Percentiles rank a stretch among this genome's conserved stretches.
phyloP scores from a whole-genome alignment of 352 stramenopile species.

The Thraustochytrium sp. region DNA sequence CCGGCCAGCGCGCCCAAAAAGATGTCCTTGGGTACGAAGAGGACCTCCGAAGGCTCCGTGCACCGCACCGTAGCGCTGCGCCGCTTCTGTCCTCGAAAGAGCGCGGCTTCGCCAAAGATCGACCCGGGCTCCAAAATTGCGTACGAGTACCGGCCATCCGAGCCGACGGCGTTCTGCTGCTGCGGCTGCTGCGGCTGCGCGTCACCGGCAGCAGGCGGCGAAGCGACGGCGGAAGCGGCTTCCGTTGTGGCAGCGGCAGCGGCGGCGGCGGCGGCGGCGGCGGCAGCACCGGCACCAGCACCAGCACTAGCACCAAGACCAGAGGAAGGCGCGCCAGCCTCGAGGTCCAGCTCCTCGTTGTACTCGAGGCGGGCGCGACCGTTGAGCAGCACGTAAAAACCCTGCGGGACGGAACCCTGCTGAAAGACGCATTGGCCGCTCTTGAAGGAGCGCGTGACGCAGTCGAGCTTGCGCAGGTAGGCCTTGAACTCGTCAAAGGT shows the following conservation, averaged over 20 bases:
- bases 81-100: slow-evolving; percentile 10
- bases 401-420: slow-evolving; percentile 25
- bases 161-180: background rate
- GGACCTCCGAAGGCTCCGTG: slow-evolving; percentile 34
- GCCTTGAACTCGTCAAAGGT: slow-evolving; percentile 33
- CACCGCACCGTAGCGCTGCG: slow-evolving; percentile 34
- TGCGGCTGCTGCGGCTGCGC: no score
- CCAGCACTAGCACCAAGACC: no score
- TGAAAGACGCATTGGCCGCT: background rate
- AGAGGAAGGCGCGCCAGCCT: no score
- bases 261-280: no score
- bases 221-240: no score
- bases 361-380: slow-evolving; percentile 31
- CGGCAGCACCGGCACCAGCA: no score
- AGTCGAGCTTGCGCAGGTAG: slow-evolving; percentile 35
- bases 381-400: slow-evolving; percentile 27
- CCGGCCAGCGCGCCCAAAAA: slow-evolving; percentile 34
- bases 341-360: background rate
- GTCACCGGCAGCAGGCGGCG: no score
- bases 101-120: slow-evolving; percentile 35
- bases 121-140: background rate
- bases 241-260: no score
- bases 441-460: slow-evolving; percentile 30
- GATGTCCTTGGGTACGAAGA: slow-evolving; percentile 44
- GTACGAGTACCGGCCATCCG: slow-evolving; percentile 3